Evolutionary conservation across 2,329 filamentous ascomycete species (phyloP), one percentile per base, ranked within the genome.

Genomic region (Malbranchea cinnamomea): DNA sequence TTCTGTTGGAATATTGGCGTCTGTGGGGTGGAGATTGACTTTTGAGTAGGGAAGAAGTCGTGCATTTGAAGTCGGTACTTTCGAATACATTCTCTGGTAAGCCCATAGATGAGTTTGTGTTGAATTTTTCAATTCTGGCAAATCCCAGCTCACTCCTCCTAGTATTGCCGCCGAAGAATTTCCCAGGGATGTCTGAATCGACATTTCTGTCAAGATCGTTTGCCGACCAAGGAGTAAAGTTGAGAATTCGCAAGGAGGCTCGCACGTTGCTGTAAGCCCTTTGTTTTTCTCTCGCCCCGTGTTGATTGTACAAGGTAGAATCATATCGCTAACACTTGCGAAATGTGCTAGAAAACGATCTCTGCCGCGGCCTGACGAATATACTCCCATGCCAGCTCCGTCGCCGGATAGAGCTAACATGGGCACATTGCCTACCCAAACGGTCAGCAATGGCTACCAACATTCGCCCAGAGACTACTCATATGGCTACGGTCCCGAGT

Each of bases 191-290:
- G 69, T 65, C 71, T 26, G 79, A 87, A 51, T 91, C 82, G 2
- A 89, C 82, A 0, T 73, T 75, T 41, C 57, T 92, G 24, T 89
- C 83, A 1, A 68, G 81, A 30, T 74, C 78, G 0, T 87, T 93
- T 52, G 79, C 78, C 39, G 83, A 92, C 44, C 83, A 92, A 49
- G 84, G 84, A 6, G 80, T 92, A 9, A 75, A 82, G 30, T 60
- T 93, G 18, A 68, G 83, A 30, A 65, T 92, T 26, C 72, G 83
- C 32, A 92, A 92, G 50, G 83, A 92, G 52, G 78, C 80, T 25
- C 67, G 80, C 33, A 67, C 67, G n/a, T 40, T 57, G 35, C 46
- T 57, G 56, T 37, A 27, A 26, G 35, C 4, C 10, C 7, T 24
- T 34, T 8, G n/a, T 28, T 2, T 8, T 5, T n/a, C 13, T n/a